Base-by-base conservation (phyloP, 179 eudicot species). In the Silene vulgaris region DNA sequence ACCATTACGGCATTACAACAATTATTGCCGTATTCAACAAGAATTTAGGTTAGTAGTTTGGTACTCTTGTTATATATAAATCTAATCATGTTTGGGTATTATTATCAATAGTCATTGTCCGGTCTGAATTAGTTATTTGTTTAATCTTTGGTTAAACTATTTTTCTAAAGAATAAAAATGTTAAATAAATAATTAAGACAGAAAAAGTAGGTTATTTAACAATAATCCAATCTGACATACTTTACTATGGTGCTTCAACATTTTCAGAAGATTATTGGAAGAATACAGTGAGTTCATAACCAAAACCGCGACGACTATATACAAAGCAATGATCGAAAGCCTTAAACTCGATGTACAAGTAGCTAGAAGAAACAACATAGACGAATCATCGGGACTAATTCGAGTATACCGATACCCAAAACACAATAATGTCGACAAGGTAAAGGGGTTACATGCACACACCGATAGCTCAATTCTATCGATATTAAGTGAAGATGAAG, bases 401-500 rank as follows among this genome's bases (percentile, higher is more conserved):
- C 82, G 96, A 32, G 86, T 89, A 14, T 88, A 91, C 28, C 85
- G 96, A 0, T 92, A 92, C 77, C 89, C 91, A 19, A 78, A 79
- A 0, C 80, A 81, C 59, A 64, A 35, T 0, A 30, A 13, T 1
- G 9, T 6, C 2, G 69, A 83, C 1, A 76, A 79, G 48, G 80
- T 78, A 8, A 84, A 82, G 73, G 97, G 97, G 61, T 81, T 92
- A 73, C 83, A 84, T n/a, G 84, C 48, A 12, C 97, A 91, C 83
- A 92, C 97, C 0, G 96, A 92, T 62, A 92, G 97, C 81, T 86
- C 97, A 0, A 83, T 89, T 20, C 71, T 92, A 9, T 83, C 97
- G 3, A 82, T 92, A 20, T 45, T 92, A 19, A 78, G 72, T 68
- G 92, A 90, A 77, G 86, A 90, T 75, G 80, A 86, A 40, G 90